A percentile compares a stretch with the other conserved stretches of the same genome.
These are phyloP conservation scores for Tricholoma sp. DNA, from an alignment of 768 basidiomycete species.

Conservation along the genomic window DNA sequence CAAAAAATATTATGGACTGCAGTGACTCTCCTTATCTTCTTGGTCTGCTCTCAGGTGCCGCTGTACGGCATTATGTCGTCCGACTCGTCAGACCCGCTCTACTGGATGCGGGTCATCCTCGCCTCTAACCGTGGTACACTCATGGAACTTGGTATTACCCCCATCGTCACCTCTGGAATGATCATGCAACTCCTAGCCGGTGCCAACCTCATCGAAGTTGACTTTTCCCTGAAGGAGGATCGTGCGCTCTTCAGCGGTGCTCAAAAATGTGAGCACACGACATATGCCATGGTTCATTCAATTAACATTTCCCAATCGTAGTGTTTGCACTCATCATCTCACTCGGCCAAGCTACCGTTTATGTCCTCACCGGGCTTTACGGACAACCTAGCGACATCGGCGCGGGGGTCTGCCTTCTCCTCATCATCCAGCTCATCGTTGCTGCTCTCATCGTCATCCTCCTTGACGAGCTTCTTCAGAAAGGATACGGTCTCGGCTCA, in stretches of 20 bases:
- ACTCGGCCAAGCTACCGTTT: slow-evolving; percentile 94
- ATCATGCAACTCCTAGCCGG: slow-evolving; percentile 99
- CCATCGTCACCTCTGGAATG: slow-evolving; percentile 98
- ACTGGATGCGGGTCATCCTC: slow-evolving; percentile 99
- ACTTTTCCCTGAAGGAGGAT: slow-evolving; percentile 97
- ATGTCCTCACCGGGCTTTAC: slow-evolving; percentile 95
- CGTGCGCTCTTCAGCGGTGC: slow-evolving; percentile 92
- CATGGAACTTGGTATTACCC: slow-evolving; percentile 98
- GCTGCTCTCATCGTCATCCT: slow-evolving; percentile 96
- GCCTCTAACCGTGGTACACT: slow-evolving; percentile 98
- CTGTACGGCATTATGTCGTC: slow-evolving; percentile 99
- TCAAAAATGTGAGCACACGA: slow-evolving; percentile 77
- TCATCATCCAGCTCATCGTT: slow-evolving; percentile 93
- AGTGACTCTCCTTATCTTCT: slow-evolving; percentile 97
- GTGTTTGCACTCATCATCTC: slow-evolving; percentile 97
- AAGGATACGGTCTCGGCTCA: slow-evolving; percentile 97
- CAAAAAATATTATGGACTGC: slow-evolving; percentile 99
- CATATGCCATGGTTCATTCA: not conserved
- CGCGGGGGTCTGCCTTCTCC: slow-evolving; percentile 92
- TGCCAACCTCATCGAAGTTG: slow-evolving; percentile 95
- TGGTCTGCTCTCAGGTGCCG: slow-evolving; percentile 98
- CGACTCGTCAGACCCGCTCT: slow-evolving; percentile 97
- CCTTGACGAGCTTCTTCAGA: slow-evolving; percentile 97
- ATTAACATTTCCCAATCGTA: slow-evolving; percentile 23
- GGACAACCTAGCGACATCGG: slow-evolving; percentile 91